Base-by-base conservation (phyloP, 2,329 filamentous ascomycete species). In the Diaporthe destruens region DNA sequence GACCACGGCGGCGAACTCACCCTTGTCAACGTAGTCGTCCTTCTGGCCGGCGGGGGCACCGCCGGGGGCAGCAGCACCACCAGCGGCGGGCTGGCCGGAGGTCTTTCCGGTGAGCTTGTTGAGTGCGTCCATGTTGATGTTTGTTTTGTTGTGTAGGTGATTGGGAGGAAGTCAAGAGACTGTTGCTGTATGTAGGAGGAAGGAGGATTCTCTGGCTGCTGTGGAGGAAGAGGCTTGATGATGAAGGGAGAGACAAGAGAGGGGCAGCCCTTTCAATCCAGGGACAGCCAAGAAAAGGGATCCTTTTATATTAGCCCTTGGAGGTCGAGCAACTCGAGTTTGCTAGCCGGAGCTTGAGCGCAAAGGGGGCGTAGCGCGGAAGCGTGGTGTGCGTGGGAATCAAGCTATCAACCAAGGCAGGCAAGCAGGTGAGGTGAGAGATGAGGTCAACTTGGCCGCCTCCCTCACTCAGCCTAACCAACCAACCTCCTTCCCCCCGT, bases 21-120 rank as follows among this genome's bases (percentile, higher is more conserved):
- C 76, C 75, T 78, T 81, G 77, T 82, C 80, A 53, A 78, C 79
- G 53, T 77, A 76, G 74, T 82, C 80, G 51, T 80, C 76, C 71
- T 80, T 77, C 72, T 79, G 74, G 3, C 76, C 78, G 9, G 75
- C 39, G 2, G 47, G 20, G 6, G 51, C 51, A 34, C 32, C 68
- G 20, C 49, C 39, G 12, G 51, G 63, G 59, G 25, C 70, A 20
- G 51, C 34, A n/a, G 23, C 68, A 34, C 51, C 32, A 14, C 51
- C 32, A 14, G 53, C 70, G 42, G 25, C 70, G 72, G 59, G 54
- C n/a, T 34, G 34, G 55, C 47, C 29, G 2, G 59, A 65, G 44
- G 47, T 39, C 47, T 65, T 68, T 32, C 44, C 44, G 44, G 44
- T 47, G 44, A 47, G 18, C 44, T 53, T 66, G 57, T 55, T 51